Base-by-base conservation (phyloP, 179 eudicot species). In the Beta lomatogona region DNA sequence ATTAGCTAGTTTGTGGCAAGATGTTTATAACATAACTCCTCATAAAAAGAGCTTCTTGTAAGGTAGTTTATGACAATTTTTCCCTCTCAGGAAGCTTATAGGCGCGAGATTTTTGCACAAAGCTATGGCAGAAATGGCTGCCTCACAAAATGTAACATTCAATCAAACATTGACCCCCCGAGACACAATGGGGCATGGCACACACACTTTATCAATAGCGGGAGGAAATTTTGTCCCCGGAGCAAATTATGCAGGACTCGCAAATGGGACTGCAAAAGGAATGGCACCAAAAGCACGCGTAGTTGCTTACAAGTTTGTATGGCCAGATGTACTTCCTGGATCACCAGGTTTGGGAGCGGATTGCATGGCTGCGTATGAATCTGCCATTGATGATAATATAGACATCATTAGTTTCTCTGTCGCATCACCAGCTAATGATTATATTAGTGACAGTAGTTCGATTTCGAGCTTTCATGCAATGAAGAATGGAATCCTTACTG, bases 31-130 rank as follows among this genome's bases (percentile, higher is more conserved):
- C 28, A 25, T 25, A 25, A 25, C 28, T 25, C 28, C 28, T 25
- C 28, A 25, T 25, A 25, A 25, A 25, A 25, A 25, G 28, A 25
- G 28, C 28, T 0, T 25, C 28, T 25, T 25, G 28, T 25, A 25
- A 25, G 28, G 28, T 25, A 25, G 28, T 25, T 25, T 25, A 25
- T 25, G 28, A 25, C 28, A 25, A 25, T 25, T 25, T 25, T 25
- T 25, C 28, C 28, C 28, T 25, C 28, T 18, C 58, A 83, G 83
- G 83, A 83, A 83, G 72, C 64, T 83, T 41, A 83, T 83, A 10
- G 86, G 86, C n/a, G 86, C 86, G 21, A 50, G 69, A 41, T 75
- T 45, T 63, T 83, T 65, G 66, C 7, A 57, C 46, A 75, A 75
- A 41, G 86, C 77, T 12, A 59, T 46, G 19, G 50, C 9, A 14